Evolutionary conservation across 352 stramenopile genomes (phyloP), one percentile per base, ranked within the genome.

Genomic region (Phytophthora multivora): DNA sequence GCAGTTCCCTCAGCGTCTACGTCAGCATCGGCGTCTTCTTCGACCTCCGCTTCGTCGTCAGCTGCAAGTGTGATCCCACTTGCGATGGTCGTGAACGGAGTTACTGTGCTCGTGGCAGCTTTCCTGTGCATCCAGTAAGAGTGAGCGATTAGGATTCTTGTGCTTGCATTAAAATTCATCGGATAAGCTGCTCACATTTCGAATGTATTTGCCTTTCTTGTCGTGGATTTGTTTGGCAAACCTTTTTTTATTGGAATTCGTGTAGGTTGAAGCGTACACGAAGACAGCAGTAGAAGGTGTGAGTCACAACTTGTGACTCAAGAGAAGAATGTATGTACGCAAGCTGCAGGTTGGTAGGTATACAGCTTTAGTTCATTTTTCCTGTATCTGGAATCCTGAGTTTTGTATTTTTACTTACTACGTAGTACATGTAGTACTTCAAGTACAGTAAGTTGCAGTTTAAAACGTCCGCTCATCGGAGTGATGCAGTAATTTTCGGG

Each of bases 121-220:
- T 69, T 65, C 47, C 35, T 75, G 51, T 71, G 61, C 56, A 69
- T 71, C 33, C 62, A 69, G 55, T 75, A 75, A 71, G 66, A 45
- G 18, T 56, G 40, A 48, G 21, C 26, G 7, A 23, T 28, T 46
- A 57, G 49, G 16, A 19, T 26, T 21, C 9, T 58, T 68, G 45
- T 45, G 45, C 53, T 48, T 64, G 25, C 25, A 21, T 57, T 26
- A 15, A 39, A 31, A 31, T 52, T 47, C 21, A 41, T 45, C 35
- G 33, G 35, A 43, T 58, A 51, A n/a, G 39, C 10, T 47, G 10
- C 60, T 63, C 45, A 67, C 51, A 38, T 31, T 46, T 66, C 45
- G 25, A 71, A 71, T 66, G 47, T 31, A 71, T 70, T 40, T 46
- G 41, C 45, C 21, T 19, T 61, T 26, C 31, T 41, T n/a, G 10